phyloP scores from a whole-genome alignment of 495 filamentous ascomycete genomes.

The Hypoxylon intermedium region DNA sequence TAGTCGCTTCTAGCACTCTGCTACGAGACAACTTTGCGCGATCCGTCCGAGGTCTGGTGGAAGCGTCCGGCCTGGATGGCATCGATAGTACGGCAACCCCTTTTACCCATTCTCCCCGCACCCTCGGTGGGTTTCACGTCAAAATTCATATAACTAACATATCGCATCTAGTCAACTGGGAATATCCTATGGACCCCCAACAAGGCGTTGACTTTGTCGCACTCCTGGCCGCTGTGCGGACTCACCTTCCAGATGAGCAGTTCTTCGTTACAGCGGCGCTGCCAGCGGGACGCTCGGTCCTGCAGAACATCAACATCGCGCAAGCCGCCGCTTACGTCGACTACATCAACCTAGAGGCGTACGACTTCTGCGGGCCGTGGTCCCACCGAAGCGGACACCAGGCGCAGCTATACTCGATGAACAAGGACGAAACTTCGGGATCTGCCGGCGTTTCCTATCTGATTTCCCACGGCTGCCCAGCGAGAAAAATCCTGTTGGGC shows the following conservation, averaged over 20 bases:
- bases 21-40: conserved; percentile 74
- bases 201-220: conserved; percentile 78
- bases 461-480: conserved; percentile 64
- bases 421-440: conserved; percentile 65
- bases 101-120: conserved; percentile 6
- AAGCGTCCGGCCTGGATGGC: conserved; percentile 80
- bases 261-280: conserved; percentile 83
- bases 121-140: conserved; percentile 7
- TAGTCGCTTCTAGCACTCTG: conserved; percentile 68
- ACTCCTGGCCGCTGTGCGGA: conserved; percentile 72
- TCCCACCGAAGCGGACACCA: conserved; percentile 74
- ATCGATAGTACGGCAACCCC: conserved; percentile 73
- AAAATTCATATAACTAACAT: conserved; percentile 12
- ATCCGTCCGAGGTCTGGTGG: conserved; percentile 73
- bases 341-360: conserved; percentile 82
- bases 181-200: conserved; percentile 73
- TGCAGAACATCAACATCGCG: conserved; percentile 77
- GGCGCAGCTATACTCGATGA: conserved; percentile 74
- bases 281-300: conserved; percentile 75
- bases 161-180: conserved; percentile 76
- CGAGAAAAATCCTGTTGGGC: conserved; percentile 78
- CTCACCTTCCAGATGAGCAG: conserved; percentile 72
- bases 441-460: conserved; percentile 69
- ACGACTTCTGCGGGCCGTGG: conserved; percentile 90
- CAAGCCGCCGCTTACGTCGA: conserved; percentile 72